A percentile compares a stretch with the other conserved stretches of the same genome.
Evolutionary conservation across 192 early-diverging fungal species (phyloP).

Genomic region (Coemansia reversa): DNA sequence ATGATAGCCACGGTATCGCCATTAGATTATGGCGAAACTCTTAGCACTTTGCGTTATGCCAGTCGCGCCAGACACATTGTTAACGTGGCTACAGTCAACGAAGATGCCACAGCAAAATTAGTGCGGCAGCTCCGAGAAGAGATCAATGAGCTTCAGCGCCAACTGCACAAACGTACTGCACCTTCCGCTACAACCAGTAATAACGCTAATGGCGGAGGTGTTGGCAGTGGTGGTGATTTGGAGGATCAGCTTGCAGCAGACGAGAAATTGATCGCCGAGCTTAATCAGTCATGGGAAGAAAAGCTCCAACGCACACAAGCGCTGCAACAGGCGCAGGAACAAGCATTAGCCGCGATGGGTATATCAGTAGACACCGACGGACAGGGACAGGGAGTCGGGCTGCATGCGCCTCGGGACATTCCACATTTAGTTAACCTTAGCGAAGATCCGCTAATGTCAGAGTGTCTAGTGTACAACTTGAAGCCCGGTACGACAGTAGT

Average conservation of each 20-base stretch:
- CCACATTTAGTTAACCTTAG: conserved; percentile 89
- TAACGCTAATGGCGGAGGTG: conserved; percentile 12
- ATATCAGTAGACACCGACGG: conserved; percentile 69
- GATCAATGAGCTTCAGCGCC: conserved; percentile 61
- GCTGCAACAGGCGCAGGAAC: conserved; percentile 72
- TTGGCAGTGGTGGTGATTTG: conserved; percentile 29
- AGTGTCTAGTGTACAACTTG: conserved; percentile 87
- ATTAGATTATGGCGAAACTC: conserved; percentile 71
- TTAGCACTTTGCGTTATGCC: conserved; percentile 86
- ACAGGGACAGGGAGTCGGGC: conserved; percentile 58
- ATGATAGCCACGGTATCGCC: conserved; percentile 83
- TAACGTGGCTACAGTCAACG: conserved; percentile 89
- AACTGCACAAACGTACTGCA: conserved; percentile 42
- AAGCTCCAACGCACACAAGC: conserved; percentile 70
- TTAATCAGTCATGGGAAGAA: conserved; percentile 84
- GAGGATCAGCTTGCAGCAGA: conserved; percentile 78
- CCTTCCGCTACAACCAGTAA: conserved; percentile 27
- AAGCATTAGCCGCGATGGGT: conserved; percentile 74
- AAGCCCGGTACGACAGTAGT: conserved; percentile 71
- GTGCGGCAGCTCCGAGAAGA: conserved; percentile 85
- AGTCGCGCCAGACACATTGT: conserved; percentile 90
- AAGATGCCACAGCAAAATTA: conserved; percentile 75
- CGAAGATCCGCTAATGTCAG: conserved; percentile 86
- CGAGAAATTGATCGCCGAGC: conserved; percentile 83
- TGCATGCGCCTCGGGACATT: conserved; percentile 72